Evolutionary conservation across 2,329 filamentous ascomycete genomes (phyloP).

Genomic region (Paraphoma sp.): DNA sequence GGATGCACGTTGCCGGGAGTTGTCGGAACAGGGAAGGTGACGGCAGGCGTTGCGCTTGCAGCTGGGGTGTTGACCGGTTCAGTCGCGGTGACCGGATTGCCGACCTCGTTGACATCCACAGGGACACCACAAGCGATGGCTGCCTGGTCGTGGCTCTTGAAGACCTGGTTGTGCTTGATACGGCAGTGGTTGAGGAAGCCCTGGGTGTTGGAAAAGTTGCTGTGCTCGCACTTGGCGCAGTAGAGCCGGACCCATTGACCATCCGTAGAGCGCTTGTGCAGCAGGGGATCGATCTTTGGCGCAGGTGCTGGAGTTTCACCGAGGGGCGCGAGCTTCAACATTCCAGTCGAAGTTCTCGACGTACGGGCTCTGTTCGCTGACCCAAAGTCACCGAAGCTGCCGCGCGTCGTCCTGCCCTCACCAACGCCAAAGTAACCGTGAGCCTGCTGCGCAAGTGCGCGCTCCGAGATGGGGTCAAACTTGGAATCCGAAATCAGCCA

Average conservation of each 20-base stretch:
- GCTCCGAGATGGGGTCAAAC: slow-evolving; percentile 69
- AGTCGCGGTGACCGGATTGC: slow-evolving; percentile 40
- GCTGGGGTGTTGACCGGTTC: slow-evolving; percentile 35
- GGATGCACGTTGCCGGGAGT: slow-evolving; percentile 46
- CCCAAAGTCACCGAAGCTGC: slow-evolving; percentile 68
- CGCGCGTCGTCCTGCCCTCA: slow-evolving; percentile 81
- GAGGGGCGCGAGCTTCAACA: slow-evolving; percentile 50
- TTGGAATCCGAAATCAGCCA: slow-evolving; percentile 90
- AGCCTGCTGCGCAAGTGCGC: slow-evolving; percentile 42
- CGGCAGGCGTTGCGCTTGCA: slow-evolving; percentile 32
- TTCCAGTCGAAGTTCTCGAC: slow-evolving; percentile 64
- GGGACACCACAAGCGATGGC: slow-evolving; percentile 85
- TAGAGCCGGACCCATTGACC: slow-evolving; percentile 87
- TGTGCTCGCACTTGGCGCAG: slow-evolving; percentile 83
- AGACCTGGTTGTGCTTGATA: slow-evolving; percentile 91
- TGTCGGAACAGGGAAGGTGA: slow-evolving; percentile 33
- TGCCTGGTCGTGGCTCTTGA: slow-evolving; percentile 94
- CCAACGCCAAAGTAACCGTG: slow-evolving; percentile 45
- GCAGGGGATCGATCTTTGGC: slow-evolving; percentile 79
- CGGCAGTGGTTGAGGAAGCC: slow-evolving; percentile 99
- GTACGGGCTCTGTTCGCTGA: slow-evolving; percentile 60
- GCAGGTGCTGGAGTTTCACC: slow-evolving; percentile 51
- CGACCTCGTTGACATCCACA: slow-evolving; percentile 71
- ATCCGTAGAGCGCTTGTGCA: slow-evolving; percentile 82
- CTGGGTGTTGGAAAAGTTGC: slow-evolving; percentile 94